A percentile compares a stretch with the other conserved stretches of the same genome.
Evolutionary conservation across 2,329 filamentous ascomycete species (phyloP).

Genomic region (Mycosphaerella sp.): DNA sequence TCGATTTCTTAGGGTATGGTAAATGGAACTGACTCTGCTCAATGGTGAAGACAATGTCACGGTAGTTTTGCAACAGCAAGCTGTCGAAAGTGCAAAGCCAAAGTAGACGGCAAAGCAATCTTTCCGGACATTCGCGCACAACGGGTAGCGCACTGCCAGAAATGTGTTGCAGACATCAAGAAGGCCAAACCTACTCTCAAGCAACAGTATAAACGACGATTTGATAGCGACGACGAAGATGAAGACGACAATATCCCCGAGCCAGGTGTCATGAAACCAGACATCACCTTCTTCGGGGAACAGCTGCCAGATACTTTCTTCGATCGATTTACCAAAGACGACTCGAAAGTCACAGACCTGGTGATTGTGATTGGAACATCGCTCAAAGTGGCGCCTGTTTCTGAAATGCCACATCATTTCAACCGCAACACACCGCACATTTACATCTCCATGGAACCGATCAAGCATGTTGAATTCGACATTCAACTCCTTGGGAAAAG

Average conservation of each 20-base stretch:
- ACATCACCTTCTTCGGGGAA: slow-evolving; percentile 98
- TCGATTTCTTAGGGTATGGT: background rate
- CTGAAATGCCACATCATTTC: slow-evolving; percentile 57
- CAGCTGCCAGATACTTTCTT: slow-evolving; percentile 78
- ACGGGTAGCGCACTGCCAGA: slow-evolving; percentile 68
- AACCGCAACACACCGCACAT: slow-evolving; percentile 32
- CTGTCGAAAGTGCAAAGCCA: slow-evolving; percentile 73
- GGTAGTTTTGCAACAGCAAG: slow-evolving; percentile 90
- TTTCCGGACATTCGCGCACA: slow-evolving; percentile 73
- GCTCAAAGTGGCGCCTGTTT: slow-evolving; percentile 91
- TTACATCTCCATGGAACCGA: slow-evolving; percentile 50
- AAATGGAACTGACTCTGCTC: no score
- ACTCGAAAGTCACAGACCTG: slow-evolving; percentile 74
- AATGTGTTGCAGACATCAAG: slow-evolving; percentile 56
- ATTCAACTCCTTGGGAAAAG: slow-evolving; percentile 95
- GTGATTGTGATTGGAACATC: slow-evolving; percentile 95
- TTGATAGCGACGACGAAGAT: slow-evolving; percentile 49
- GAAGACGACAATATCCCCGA: slow-evolving; percentile 60
- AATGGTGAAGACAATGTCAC: slow-evolving; percentile 63
- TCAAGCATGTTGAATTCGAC: slow-evolving; percentile 88
- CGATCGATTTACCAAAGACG: slow-evolving; percentile 69
- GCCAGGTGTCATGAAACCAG: slow-evolving; percentile 84
- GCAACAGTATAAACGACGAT: slow-evolving; percentile 37
- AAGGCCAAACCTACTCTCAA: slow-evolving; percentile 36
- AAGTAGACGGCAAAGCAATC: slow-evolving; percentile 68